Percentiles rank a stretch among this genome's conserved stretches.
These are phyloP conservation scores for Sutorius australiensis DNA, from an alignment of 768 basidiomycete species.

Conservation along the genomic window DNA sequence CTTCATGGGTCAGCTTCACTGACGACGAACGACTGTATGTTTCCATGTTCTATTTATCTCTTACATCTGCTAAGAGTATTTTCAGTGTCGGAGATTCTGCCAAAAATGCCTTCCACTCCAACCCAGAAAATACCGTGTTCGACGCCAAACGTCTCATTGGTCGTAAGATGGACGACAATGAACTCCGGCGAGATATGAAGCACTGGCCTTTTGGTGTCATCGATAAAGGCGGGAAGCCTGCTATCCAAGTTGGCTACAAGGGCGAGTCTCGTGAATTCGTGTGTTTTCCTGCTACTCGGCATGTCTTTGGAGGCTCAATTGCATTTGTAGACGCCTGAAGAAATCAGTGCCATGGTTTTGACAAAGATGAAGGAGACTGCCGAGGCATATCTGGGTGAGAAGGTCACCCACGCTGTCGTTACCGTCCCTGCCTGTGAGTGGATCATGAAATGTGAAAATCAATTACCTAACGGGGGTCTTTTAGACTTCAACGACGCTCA, in stretches of 20 bases:
- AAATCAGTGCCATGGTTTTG: slow-evolving; percentile 94
- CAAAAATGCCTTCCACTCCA: slow-evolving; percentile 92
- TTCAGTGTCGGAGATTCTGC: slow-evolving; percentile 83
- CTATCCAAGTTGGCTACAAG: slow-evolving; percentile 74
- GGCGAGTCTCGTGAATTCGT: slow-evolving; percentile 81
- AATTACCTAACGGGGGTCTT: slow-evolving; percentile 32
- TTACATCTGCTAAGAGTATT: background rate
- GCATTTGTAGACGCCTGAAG: slow-evolving; percentile 73
- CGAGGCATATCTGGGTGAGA: slow-evolving; percentile 93
- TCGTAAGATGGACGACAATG: slow-evolving; percentile 75
- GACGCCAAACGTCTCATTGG: slow-evolving; percentile 96
- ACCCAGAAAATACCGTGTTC: slow-evolving; percentile 92
- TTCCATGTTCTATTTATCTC: background rate
- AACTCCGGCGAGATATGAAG: slow-evolving; percentile 78
- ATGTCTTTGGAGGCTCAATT: background rate
- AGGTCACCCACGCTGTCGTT: slow-evolving; percentile 96
- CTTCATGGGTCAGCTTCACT: slow-evolving; percentile 81
- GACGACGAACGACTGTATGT: slow-evolving; percentile 69
- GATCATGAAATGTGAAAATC: background rate
- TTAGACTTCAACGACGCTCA: slow-evolving; percentile 98
- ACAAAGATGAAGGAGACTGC: slow-evolving; percentile 99
- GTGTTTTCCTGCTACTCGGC: slow-evolving; percentile 30
- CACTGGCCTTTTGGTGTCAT: slow-evolving; percentile 87
- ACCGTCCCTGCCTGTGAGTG: slow-evolving; percentile 90
- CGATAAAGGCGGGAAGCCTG: slow-evolving; percentile 79